Base-by-base conservation (phyloP, 805 yeast genomes). In the Schizosaccharomyces osmophilus region DNA sequence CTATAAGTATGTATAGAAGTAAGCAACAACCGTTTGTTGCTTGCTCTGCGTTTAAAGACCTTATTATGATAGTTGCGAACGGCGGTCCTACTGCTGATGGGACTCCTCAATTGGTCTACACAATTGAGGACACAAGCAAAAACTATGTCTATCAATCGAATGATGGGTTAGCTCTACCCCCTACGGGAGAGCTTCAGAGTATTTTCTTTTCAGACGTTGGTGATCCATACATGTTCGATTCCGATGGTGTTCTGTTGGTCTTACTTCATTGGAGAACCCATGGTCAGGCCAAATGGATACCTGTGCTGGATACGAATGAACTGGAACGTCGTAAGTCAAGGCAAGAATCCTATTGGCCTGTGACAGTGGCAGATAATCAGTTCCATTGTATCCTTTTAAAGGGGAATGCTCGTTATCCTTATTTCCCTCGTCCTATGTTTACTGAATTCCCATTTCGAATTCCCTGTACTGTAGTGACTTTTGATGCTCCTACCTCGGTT, bases 181-280 rank as follows among this genome's bases (percentile, higher is more conserved):
- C 64, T 31, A 61, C 69, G 60, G 63, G 70, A 65, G 26, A 55
- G 64, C 70, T 84, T 65, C 80, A 79, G 64, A 83, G 89, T 2
- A 69, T 86, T n/a, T 88, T 93, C 68, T 93, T 90, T 74, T 84
- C 87, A 55, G 82, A 83, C 57, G 83, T 79, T 67, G 95, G 95
- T 9, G 97, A 90, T 70, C 98, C 98, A 0, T 85, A 93, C 64
- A 70, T 89, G 5, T 84, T 83, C 62, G 95, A 94, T n/a, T 74
- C 77, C 41, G 88, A 83, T 64, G 87, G 87, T 64, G 78, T 82
- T 11, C 74, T 93, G 48, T 70, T 85, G 41, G 79, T 87, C 0
- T 73, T 93, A 24, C 76, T 82, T 29, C 80, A 82, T 65, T 90
- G 97, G 95, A 77, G 96, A 66, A 79, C 78, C 26, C 75, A 84